Conservation (phyloP, 441 rosid species). For the Gossypium trilobum region DNA sequence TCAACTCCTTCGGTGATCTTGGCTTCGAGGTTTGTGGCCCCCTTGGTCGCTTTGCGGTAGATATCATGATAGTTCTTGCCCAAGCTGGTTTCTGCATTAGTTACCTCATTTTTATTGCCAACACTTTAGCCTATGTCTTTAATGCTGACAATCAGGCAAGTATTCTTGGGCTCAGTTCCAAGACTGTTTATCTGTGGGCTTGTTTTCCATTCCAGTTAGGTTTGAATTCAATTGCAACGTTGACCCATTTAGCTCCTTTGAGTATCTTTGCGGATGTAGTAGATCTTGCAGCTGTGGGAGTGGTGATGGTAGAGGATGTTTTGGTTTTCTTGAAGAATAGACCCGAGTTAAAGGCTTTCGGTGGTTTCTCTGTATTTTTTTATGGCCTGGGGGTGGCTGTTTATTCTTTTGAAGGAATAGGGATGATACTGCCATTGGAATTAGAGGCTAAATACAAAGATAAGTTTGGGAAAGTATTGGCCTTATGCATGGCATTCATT, state of each 20-base stretch:
- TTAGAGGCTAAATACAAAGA: conserved; percentile 42
- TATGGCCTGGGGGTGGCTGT: conserved; percentile 61
- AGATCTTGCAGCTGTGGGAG: conserved; percentile 48
- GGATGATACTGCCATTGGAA: conserved; percentile 57
- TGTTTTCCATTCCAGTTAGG: conserved; percentile 64
- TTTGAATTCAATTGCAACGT: conserved; percentile 46
- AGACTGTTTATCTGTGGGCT: conserved; percentile 43
- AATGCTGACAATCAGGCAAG: conserved; percentile 13
- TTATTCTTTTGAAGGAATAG: conserved; percentile 57
- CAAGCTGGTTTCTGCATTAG: conserved; percentile 55
- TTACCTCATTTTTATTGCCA: conserved; percentile 47
- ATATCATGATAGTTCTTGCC: conserved; percentile 43
- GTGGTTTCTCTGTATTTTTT: conserved; percentile 45
- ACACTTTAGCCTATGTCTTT: conserved; percentile 42
- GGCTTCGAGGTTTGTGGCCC: conserved; percentile 47
- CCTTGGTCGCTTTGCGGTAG: conserved; percentile 39
- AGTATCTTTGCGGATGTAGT: conserved; percentile 62
- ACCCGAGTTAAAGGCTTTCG: conserved; percentile 37
- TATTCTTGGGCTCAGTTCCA: conserved; percentile 35
- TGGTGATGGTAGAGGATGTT: conserved; percentile 55
- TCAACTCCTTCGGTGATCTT: conserved; percentile 60
- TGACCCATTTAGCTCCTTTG: conserved; percentile 60
- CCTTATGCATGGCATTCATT: conserved; percentile 44
- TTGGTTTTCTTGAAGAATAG: conserved; percentile 27
- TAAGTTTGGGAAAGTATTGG: conserved; percentile 45